Conservation (phyloP, 768 basidiomycete genomes). For the Mrakia blollopis region DNA sequence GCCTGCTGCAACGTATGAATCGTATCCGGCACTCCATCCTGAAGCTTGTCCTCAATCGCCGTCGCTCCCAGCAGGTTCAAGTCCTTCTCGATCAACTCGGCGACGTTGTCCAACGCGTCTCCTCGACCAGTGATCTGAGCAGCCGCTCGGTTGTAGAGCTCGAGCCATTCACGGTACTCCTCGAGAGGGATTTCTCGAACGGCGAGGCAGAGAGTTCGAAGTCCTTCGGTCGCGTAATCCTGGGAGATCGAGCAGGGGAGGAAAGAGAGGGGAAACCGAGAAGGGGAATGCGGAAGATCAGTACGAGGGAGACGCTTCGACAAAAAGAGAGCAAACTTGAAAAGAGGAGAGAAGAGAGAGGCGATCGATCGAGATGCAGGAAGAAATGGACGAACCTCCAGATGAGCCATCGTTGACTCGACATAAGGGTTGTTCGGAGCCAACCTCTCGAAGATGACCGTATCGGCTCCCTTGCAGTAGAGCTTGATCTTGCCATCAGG, state of each 20-base stretch:
- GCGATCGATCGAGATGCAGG: not conserved
- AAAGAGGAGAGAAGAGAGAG: not conserved
- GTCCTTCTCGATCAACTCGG: constrained; percentile 93
- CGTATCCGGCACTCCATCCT: constrained; percentile 96
- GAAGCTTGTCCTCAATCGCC: constrained; percentile 96
- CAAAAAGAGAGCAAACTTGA: constrained; percentile 15
- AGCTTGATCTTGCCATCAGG: constrained; percentile 89
- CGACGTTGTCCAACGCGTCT: constrained; percentile 88
- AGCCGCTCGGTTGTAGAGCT: constrained; percentile 85
- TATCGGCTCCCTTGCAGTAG: constrained; percentile 96
- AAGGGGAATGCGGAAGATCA: not conserved
- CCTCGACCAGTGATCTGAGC: constrained; percentile 84
- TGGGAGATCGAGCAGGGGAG: constrained; percentile 26
- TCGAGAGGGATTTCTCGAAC: constrained; percentile 85
- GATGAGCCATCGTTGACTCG: constrained; percentile 79
- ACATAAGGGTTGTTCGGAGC: constrained; percentile 68
- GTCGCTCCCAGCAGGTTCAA: constrained; percentile 90
- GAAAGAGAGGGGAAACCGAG: not conserved
- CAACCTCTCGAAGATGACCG: constrained; percentile 91
- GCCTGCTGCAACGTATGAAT: constrained; percentile 97
- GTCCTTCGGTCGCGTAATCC: constrained; percentile 96
- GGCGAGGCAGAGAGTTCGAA: constrained; percentile 93
- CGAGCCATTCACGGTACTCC: constrained; percentile 84
- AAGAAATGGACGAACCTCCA: constrained; percentile 60
- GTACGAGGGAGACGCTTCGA: no score